Conservation (phyloP, 805 yeast species). For the Candida namnaoensis region DNA sequence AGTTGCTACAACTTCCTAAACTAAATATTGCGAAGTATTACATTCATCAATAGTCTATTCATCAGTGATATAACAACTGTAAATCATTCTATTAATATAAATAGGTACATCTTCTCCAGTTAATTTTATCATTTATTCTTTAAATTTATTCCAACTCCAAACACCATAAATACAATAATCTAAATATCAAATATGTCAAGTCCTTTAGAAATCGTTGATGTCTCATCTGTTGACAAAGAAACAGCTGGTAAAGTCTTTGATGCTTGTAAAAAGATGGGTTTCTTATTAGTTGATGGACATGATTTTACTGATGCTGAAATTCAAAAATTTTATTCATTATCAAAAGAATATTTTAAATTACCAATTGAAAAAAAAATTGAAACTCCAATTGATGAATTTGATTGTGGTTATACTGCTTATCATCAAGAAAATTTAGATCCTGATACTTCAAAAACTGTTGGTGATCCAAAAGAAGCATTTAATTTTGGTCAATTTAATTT, state of each 20-base stretch:
- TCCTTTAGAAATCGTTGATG: conserved; percentile 51
- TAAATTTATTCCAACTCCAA: too few species aligned
- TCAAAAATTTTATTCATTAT: conserved; percentile 36
- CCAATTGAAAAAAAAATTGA: conserved; percentile 42
- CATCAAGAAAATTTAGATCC: conserved; percentile 40
- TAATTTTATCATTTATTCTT: too few species aligned
- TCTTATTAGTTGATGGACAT: conserved; percentile 60
- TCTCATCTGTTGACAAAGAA: conserved; percentile 29
- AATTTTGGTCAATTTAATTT: conserved; percentile 54
- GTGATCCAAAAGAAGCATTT: conserved; percentile 64
- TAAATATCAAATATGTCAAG: conserved; percentile 14
- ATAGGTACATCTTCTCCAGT: too few species aligned
- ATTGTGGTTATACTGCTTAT: conserved; percentile 52
- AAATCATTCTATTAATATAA: too few species aligned
- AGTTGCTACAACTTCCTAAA: too few species aligned
- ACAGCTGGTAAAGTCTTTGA: conserved; percentile 44
- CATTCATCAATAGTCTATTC: too few species aligned
- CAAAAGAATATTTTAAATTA: conserved; percentile 39
- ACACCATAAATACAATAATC: too few species aligned
- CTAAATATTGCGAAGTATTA: too few species aligned
- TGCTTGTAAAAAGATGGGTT: conserved; percentile 60
- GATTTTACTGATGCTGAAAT: conserved; percentile 51
- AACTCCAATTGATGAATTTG: conserved; percentile 41
- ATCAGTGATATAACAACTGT: too few species aligned
- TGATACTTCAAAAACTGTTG: conserved; percentile 16